These are phyloP conservation scores for Suhomyces vadensis DNA, from an alignment of 805 yeast species.

Conservation along the genomic window DNA sequence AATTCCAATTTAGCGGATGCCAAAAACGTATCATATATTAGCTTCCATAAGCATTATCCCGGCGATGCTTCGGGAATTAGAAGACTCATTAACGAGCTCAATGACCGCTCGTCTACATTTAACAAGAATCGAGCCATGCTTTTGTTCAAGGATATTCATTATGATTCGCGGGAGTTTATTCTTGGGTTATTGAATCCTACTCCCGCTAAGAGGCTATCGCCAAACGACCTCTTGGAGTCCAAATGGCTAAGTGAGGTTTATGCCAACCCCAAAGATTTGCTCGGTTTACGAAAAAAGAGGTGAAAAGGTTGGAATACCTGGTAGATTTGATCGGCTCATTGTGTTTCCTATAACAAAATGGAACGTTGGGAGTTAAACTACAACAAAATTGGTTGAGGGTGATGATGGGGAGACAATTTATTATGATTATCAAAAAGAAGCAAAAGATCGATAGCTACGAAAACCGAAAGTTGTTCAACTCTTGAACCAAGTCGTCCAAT, in stretches of 20 bases:
- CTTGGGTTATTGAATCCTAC: constrained; percentile 38
- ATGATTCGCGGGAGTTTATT: constrained; percentile 35
- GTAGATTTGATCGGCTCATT: too few species aligned
- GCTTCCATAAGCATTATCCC: constrained; percentile 32
- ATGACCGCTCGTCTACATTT: constrained; percentile 13
- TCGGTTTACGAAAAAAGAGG: constrained; percentile 10
- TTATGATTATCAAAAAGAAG: too few species aligned
- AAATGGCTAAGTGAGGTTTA: constrained; percentile 42
- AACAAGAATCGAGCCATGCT: constrained; percentile 33
- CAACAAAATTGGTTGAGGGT: too few species aligned
- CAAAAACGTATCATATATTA: constrained; percentile 21
- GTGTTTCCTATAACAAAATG: too few species aligned
- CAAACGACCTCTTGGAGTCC: constrained; percentile 29
- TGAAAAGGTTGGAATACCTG: too few species aligned
- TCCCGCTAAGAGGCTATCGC: constrained; percentile 23
- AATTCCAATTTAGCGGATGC: constrained; percentile 31
- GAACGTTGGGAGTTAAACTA: too few species aligned
- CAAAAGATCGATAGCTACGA: too few species aligned
- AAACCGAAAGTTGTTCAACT: not conserved
- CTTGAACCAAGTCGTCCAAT: not conserved
- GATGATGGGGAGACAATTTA: too few species aligned
- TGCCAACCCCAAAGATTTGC: constrained; percentile 39
- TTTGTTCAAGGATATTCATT: constrained; percentile 37
- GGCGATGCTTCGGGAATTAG: constrained; percentile 10
- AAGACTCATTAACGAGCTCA: constrained; percentile 14